Evolutionary conservation across 179 eudicot species (phyloP).

Genomic region (Nepenthes alata): DNA sequence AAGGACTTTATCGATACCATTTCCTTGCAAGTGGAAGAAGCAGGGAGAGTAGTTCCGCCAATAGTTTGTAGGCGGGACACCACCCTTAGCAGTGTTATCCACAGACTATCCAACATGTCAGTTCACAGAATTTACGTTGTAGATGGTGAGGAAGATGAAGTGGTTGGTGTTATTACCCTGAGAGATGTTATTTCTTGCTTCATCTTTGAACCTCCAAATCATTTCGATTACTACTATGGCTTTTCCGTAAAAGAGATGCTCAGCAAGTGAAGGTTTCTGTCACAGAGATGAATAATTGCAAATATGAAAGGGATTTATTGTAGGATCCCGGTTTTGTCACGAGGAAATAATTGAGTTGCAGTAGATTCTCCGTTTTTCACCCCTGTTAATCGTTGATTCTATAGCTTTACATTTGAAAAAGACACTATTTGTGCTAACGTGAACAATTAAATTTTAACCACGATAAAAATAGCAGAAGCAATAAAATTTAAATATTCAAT

Average conservation of each 20-base stretch:
- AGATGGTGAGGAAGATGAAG: constrained; percentile 27
- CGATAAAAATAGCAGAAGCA: too few relatives aligned
- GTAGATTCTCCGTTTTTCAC: not conserved
- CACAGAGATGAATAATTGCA: constrained; percentile 9
- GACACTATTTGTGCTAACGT: too few relatives aligned
- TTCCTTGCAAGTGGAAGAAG: constrained; percentile 27
- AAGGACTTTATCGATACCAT: constrained; percentile 55
- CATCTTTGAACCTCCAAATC: constrained; percentile 74
- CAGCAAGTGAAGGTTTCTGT: constrained; percentile 20
- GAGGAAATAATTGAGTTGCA: not conserved
- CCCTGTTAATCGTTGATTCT: too few relatives aligned
- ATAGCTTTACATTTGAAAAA: too few relatives aligned
- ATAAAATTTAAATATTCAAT: too few relatives aligned
- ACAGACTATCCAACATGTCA: constrained; percentile 42
- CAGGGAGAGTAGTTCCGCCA: constrained; percentile 36
- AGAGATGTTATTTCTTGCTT: constrained; percentile 96
- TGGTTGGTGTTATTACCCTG: constrained; percentile 69
- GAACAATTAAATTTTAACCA: too few relatives aligned
- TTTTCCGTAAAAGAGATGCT: constrained; percentile 50
- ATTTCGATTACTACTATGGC: constrained; percentile 62
- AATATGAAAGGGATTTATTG: not conserved
- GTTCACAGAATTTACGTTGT: constrained; percentile 68
- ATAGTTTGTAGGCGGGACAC: constrained; percentile 54
- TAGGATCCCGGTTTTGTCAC: not conserved
- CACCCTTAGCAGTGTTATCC: constrained; percentile 46